Percentiles rank a stretch among this genome's conserved stretches.
phyloP scores from a whole-genome alignment of 352 stramenopile species.

The Pythium periplocum region DNA sequence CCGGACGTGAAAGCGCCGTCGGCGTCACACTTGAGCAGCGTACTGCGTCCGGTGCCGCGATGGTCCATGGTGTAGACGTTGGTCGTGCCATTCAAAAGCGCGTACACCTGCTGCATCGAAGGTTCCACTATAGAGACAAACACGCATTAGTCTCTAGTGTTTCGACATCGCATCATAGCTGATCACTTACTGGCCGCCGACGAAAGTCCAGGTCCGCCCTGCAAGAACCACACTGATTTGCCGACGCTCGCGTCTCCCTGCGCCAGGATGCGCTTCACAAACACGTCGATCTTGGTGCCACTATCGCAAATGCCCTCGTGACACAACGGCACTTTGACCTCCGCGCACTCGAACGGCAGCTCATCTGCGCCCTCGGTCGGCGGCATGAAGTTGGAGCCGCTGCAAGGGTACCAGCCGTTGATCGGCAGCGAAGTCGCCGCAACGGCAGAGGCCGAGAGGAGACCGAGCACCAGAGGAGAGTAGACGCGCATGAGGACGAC shows the following conservation, averaged over 20 bases:
- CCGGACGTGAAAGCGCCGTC: conserved; percentile 22
- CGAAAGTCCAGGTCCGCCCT: conserved; percentile 17
- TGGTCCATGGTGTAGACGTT: conserved; percentile 63
- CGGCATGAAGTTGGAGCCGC: conserved; percentile 1
- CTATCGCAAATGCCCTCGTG: conserved; percentile 17
- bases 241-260: not conserved
- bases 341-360: conserved; percentile 10
- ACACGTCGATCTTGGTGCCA: conserved; percentile 13
- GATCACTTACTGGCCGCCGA: conserved; percentile 8
- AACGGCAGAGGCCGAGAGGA: too few species aligned
- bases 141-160: too few species aligned
- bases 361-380: not conserved
- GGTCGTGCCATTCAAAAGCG: conserved; percentile 20
- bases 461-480: too few species aligned
- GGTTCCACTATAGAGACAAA: too few species aligned
- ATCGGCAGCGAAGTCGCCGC: not conserved
- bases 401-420: conserved; percentile 25
- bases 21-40: conserved; percentile 31
- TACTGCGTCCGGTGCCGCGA: conserved; percentile 40
- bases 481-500: too few species aligned
- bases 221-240: conserved; percentile 12
- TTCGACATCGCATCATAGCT: too few species aligned
- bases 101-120: conserved; percentile 33
- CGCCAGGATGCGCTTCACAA: conserved; percentile 17
- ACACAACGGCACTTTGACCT: conserved; percentile 15